Evolutionary conservation across 192 early-diverging fungal genomes (phyloP), one percentile per base, ranked within the genome.

Genomic region (Irineochytrium annulatum): DNA sequence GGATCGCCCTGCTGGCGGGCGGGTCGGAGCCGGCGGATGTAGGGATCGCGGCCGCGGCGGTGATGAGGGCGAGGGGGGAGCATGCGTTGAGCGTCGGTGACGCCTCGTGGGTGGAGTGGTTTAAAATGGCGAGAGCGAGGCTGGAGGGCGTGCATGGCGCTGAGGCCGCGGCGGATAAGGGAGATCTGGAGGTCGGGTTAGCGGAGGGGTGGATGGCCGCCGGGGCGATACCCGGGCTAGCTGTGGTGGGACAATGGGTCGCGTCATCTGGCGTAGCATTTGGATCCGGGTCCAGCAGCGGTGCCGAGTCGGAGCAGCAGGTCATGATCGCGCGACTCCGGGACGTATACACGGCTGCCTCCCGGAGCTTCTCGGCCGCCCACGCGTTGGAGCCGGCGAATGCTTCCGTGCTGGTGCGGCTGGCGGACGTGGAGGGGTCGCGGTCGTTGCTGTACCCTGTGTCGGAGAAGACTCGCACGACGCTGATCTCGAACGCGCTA

Each of bases 161-260:
- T 27, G 75, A 77, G 41, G 70, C 75, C 1, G 51, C 68, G 4
- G 71, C 70, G n/a, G 70, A 71, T 28, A 69, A 67, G 53, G 75
- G 63, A 5, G 75, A 77, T 57, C 33, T 72, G 6, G 46, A 70
- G 34, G 56, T 51, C 28, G 59, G 66, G 1, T 76, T 55, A 59
- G 70, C 68, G 0, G 68, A 70, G 4, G 68, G 53, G 1, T 22
- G 66, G 22, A 62, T 58, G 52, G 67, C 63, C 2, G 8, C 27
- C 16, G 39, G 48, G 1, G n/a, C n/a, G n/a, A n/a, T n/a, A n/a
- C n/a, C n/a, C n/a, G n/a, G n/a, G n/a, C n/a, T n/a, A n/a, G n/a
- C n/a, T n/a, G n/a, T n/a, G n/a, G n/a, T n/a, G n/a, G n/a, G n/a
- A n/a, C n/a, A n/a, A n/a, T n/a, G n/a, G n/a, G 64, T 63, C 55